These are phyloP conservation scores for Colletotrichum godetiae DNA, from an alignment of 2,329 filamentous ascomycete genomes.

Conservation along the genomic window DNA sequence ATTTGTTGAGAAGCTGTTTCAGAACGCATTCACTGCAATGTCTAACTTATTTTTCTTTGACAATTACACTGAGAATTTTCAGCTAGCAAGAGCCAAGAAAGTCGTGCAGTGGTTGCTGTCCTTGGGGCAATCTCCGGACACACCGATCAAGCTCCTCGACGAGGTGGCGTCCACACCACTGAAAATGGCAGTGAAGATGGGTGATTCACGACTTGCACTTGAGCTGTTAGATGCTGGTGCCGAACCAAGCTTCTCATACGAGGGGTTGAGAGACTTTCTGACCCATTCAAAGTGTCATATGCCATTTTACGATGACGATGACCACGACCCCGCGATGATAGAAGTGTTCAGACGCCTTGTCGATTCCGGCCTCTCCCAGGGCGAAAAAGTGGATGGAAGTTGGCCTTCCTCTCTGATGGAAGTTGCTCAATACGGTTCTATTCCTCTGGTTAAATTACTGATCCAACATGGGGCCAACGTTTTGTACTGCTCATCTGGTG, in stretches of 20 bases:
- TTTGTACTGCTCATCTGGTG: not conserved
- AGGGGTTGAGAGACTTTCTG: not conserved
- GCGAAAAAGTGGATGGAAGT: not conserved
- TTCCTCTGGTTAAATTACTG: not conserved
- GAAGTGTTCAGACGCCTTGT: not conserved
- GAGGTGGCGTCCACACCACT: not conserved
- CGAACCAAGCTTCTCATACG: not conserved
- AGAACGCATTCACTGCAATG: no score
- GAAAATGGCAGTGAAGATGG: rapidly evolving
- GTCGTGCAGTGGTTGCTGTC: not conserved
- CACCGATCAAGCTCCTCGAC: rapidly evolving
- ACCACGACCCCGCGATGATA: not conserved
- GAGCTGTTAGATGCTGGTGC: not conserved
- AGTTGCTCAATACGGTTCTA: no score
- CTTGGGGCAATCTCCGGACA: not conserved
- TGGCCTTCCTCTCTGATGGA: not conserved
- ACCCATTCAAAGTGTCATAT: no score
- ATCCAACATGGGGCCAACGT: not conserved
- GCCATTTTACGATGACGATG: not conserved
- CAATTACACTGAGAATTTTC: no score
- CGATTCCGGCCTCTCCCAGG: not conserved
- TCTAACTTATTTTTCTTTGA: no score
- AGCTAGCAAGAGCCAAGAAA: not conserved
- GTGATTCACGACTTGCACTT: not conserved
- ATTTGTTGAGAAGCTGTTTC: conserved; percentile 2